These are phyloP conservation scores for Podila clonocystis DNA, from an alignment of 192 early-diverging fungal genomes.

Conservation along the genomic window DNA sequence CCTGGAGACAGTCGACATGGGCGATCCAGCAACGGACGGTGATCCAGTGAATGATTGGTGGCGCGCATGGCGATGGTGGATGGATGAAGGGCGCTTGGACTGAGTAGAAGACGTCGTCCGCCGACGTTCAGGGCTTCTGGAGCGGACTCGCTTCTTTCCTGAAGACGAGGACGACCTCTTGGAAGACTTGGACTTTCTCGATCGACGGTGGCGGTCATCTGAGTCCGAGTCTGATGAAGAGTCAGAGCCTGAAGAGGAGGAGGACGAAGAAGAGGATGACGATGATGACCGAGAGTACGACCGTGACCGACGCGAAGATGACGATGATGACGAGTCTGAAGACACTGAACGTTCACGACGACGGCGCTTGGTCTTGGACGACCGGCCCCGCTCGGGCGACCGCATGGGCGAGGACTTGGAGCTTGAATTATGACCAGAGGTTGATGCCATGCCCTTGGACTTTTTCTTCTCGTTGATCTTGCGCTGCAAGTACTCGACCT, in stretches of 20 bases:
- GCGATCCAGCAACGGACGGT: background rate
- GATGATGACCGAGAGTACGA: slow-evolving; percentile 18
- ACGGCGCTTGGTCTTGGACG: slow-evolving; percentile 19
- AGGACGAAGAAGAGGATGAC: slow-evolving; percentile 5
- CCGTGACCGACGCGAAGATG: slow-evolving; percentile 7
- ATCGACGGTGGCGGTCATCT: background rate
- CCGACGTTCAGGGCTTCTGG: background rate
- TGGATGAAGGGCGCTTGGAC: background rate
- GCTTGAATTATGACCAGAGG: background rate
- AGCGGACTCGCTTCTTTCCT: background rate
- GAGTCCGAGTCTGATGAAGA: slow-evolving; percentile 14
- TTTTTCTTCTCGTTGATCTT: slow-evolving; percentile 44
- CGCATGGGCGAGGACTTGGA: slow-evolving; percentile 9
- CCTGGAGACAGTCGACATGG: slow-evolving; percentile 2
- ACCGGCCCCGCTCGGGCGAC: background rate
- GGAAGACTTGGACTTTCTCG: background rate
- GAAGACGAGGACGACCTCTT: background rate
- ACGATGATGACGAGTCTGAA: slow-evolving; percentile 22
- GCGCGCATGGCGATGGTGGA: background rate
- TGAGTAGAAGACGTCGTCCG: background rate
- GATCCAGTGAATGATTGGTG: background rate
- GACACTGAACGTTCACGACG: slow-evolving; percentile 16
- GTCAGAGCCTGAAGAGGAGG: slow-evolving; percentile 15
- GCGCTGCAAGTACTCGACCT: slow-evolving; percentile 48
- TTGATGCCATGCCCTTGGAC: slow-evolving; percentile 21